Evolutionary conservation across 345 rosid species (phyloP).

Genomic region (Citrus sp.): DNA sequence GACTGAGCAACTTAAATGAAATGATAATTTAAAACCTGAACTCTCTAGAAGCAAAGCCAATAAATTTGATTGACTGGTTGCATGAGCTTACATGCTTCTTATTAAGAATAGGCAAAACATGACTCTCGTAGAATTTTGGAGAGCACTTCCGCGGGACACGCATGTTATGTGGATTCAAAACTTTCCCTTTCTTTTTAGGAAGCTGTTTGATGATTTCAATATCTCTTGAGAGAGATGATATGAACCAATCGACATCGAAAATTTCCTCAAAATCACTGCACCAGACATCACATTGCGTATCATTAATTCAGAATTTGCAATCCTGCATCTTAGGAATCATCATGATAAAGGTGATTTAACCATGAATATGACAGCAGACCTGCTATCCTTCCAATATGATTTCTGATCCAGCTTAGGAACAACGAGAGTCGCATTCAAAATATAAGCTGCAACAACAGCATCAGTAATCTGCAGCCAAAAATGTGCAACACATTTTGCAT

Average conservation of each 20-base stretch:
- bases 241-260: conserved; percentile 81
- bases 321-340: conserved; percentile 8
- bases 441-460: conserved; percentile 89
- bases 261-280: conserved; percentile 82
- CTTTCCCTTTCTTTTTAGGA: conserved; percentile 53
- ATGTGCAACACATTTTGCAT: not conserved
- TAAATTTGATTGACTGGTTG: not conserved
- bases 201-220: conserved; percentile 67
- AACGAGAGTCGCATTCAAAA: conserved; percentile 86
- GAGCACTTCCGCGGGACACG: conserved; percentile 93
- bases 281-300: conserved; percentile 19
- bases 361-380: conserved; percentile 36
- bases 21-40: not conserved
- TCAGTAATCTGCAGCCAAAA: conserved; percentile 65
- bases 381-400: conserved; percentile 89
- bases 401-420: conserved; percentile 83
- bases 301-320: conserved; percentile 1
- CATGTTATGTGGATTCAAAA: conserved; percentile 43
- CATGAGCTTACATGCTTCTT: conserved; percentile 48
- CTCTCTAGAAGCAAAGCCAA: not conserved
- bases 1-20: not conserved
- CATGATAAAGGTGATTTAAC: not conserved
- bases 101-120: conserved; percentile 51
- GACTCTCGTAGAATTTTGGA: conserved; percentile 46
- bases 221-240: conserved; percentile 61